phyloP scores from a whole-genome alignment of 257 asterid genomes.

The Agastache rugosa region DNA sequence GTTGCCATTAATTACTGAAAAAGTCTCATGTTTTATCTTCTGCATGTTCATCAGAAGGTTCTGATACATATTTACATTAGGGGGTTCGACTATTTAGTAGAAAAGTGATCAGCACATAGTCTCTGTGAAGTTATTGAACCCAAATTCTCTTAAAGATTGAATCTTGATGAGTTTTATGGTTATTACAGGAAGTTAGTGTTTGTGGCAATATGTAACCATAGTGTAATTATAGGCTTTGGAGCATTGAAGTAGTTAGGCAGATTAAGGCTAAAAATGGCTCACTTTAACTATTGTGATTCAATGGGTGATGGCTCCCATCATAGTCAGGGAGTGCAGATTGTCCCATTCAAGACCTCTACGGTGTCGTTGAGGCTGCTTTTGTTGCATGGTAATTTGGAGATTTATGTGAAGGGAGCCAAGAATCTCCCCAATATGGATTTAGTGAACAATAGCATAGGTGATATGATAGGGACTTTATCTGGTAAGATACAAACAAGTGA shows the following conservation, averaged over 20 bases:
- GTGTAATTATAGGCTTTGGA: neutral
- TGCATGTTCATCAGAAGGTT: slow-evolving; percentile 12
- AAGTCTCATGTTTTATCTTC: neutral
- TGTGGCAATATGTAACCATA: neutral
- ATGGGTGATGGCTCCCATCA: slow-evolving; percentile 58
- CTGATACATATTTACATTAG: neutral
- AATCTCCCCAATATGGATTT: slow-evolving; percentile 88
- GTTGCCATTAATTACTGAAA: slow-evolving; percentile 2
- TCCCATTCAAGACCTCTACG: slow-evolving; percentile 73
- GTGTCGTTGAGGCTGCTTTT: slow-evolving; percentile 54
- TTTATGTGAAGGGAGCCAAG: slow-evolving; percentile 72
- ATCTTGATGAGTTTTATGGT: slow-evolving; percentile 25
- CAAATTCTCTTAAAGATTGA: slow-evolving; percentile 30
- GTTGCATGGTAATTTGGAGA: slow-evolving; percentile 87
- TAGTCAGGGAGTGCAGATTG: slow-evolving; percentile 64
- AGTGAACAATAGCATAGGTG: slow-evolving; percentile 62
- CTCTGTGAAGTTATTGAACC: slow-evolving; percentile 11
- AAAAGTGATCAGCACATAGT: slow-evolving; percentile 6
- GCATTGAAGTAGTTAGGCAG: neutral
- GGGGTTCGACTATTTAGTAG: neutral
- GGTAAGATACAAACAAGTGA: slow-evolving; percentile 78
- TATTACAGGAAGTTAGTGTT: slow-evolving; percentile 1
- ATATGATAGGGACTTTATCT: slow-evolving; percentile 50
- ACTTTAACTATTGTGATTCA: slow-evolving; percentile 49
- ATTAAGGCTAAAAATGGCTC: slow-evolving; percentile 57